phyloP scores from a whole-genome alignment of 2,329 filamentous ascomycete genomes.

The Grosmannia penicillata region DNA sequence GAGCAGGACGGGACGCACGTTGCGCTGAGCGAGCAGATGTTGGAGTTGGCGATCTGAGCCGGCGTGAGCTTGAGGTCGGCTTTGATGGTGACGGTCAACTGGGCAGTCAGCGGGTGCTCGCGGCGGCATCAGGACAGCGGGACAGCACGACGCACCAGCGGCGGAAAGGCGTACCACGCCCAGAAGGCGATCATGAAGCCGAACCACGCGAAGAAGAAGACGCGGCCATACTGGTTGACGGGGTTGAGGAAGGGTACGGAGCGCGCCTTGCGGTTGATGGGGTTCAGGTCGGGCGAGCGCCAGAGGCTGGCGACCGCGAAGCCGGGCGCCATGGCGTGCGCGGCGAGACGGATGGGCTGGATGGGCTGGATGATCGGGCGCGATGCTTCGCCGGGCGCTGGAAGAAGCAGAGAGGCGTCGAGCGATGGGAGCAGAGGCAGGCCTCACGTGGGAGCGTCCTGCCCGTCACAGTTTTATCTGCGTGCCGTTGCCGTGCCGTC shows the following conservation, averaged over 20 bases:
- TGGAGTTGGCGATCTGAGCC: conserved; percentile 70
- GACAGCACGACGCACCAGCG: conserved; percentile 40
- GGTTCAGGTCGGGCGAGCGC: conserved; percentile 59
- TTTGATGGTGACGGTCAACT: conserved; percentile 63
- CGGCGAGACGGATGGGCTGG: neutral
- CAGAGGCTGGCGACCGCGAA: conserved; percentile 27
- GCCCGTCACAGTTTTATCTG: no score
- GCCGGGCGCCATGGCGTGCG: conserved; percentile 13
- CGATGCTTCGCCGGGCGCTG: no score
- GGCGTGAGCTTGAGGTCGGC: conserved; percentile 59
- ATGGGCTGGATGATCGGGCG: no score
- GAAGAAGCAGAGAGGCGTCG: no score
- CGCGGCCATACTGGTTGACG: conserved; percentile 64
- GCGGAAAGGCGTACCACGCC: conserved; percentile 88
- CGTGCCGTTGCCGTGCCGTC: no score
- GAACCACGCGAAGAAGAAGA: conserved; percentile 82
- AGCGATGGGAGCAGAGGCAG: no score
- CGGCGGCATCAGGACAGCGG: neutral
- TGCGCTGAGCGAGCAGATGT: conserved; percentile 66
- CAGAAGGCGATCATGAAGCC: conserved; percentile 81
- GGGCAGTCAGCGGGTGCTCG: neutral
- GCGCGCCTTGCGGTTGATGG: conserved; percentile 68
- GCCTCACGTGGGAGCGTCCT: no score
- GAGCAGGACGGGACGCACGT: conserved; percentile 30
- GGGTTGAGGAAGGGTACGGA: conserved; percentile 69